Percentiles rank a stretch among this genome's conserved stretches.
These are phyloP conservation scores for Aristolochia fimbriata DNA, from an alignment of 164 flowering plant genomes.

Conservation along the genomic window DNA sequence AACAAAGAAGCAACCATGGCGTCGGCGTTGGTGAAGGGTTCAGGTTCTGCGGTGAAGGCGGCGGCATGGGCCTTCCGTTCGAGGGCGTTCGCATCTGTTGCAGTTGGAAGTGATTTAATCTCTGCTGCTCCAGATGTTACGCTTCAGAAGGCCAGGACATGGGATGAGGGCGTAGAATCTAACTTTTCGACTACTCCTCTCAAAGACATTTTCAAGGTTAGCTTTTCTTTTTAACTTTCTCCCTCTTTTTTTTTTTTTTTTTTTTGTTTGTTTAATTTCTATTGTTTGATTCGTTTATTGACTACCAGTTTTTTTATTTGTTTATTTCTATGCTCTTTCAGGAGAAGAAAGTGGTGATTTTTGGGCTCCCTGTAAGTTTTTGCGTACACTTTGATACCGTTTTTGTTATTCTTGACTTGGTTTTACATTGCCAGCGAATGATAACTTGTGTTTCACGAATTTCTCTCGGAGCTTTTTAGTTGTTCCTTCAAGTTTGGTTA, in stretches of 20 bases:
- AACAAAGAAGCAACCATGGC: neutral
- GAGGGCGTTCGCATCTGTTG: slow-evolving; percentile 21
- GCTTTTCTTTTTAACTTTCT: neutral
- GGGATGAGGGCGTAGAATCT: slow-evolving; percentile 96
- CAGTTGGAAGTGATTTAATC: slow-evolving; percentile 72
- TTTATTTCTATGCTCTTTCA: slow-evolving; percentile 20
- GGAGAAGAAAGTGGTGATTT: slow-evolving; percentile 93
- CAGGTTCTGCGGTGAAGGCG: neutral
- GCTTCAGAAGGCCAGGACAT: slow-evolving; percentile 83
- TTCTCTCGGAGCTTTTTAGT: neutral
- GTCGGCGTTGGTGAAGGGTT: neutral
- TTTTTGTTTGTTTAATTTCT: no score
- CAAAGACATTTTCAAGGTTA: slow-evolving; percentile 70
- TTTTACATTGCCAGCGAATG: neutral
- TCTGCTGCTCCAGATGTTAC: slow-evolving; percentile 62
- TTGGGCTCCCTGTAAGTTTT: slow-evolving; percentile 94
- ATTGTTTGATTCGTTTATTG: neutral
- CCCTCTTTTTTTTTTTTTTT: neutral
- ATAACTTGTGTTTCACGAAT: neutral
- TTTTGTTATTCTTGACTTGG: neutral
- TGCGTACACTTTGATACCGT: neutral
- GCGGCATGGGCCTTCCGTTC: neutral
- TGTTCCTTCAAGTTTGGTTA: neutral
- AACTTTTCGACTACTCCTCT: slow-evolving; percentile 84
- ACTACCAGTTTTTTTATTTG: slow-evolving; percentile 2